Evolutionary conservation across 352 stramenopile genomes (phyloP).

Genomic region (Globisporangium viniferum): DNA sequence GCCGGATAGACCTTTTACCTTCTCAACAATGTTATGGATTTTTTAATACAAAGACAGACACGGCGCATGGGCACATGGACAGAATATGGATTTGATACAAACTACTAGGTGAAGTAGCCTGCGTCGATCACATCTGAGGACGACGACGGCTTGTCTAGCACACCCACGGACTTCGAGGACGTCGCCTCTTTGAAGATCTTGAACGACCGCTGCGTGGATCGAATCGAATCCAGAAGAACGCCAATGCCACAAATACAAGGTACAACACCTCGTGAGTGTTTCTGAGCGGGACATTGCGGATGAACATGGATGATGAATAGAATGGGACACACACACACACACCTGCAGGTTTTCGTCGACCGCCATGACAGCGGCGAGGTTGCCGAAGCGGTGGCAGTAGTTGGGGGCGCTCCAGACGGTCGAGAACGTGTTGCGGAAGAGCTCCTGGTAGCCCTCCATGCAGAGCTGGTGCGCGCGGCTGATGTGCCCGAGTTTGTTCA

Average conservation of each 20-base stretch:
- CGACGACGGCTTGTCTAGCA: constrained; percentile 66
- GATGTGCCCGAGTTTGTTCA: constrained; percentile 81
- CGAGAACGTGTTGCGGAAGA: constrained; percentile 73
- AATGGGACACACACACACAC: background rate
- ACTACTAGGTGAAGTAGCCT: constrained; percentile 78
- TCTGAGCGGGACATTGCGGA: background rate
- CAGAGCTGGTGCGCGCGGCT: constrained; percentile 81
- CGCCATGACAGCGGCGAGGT: constrained; percentile 68
- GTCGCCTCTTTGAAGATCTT: constrained; percentile 84
- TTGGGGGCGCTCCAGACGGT: constrained; percentile 87
- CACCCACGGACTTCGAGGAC: constrained; percentile 65
- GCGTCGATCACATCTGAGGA: constrained; percentile 81
- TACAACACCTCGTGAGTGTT: background rate
- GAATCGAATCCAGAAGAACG: background rate
- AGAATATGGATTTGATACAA: background rate
- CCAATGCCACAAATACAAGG: background rate
- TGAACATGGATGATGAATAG: background rate
- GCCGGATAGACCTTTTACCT: background rate
- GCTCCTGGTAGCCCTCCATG: constrained; percentile 81
- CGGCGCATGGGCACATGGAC: constrained; percentile 1
- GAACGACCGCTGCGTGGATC: constrained; percentile 55
- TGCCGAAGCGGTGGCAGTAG: constrained; percentile 86
- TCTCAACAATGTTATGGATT: background rate
- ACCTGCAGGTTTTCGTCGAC: constrained; percentile 64
- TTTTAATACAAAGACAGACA: background rate